Evolutionary conservation across 306 rosid species (phyloP), one percentile per base, ranked within the genome.

Genomic region (Delonix regia): DNA sequence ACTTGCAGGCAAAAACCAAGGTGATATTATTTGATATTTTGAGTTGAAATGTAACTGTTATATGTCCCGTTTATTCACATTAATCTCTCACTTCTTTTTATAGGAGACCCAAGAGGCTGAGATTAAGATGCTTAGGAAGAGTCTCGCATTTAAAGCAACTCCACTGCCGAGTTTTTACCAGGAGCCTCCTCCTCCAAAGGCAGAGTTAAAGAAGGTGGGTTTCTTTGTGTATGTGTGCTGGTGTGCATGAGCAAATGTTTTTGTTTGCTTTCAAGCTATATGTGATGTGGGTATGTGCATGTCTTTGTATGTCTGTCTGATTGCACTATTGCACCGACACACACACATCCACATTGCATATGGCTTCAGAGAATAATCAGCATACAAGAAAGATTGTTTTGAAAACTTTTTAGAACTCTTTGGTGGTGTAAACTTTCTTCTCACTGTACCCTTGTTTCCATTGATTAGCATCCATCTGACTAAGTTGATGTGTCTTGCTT

Each of bases 71-170:
- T 78, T 60, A 75, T 49, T 65, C 25, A 44, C 57, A 15, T 53
- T 44, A 42, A 33, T 56, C 24, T 9, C 18, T 5, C 18, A 57
- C 39, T 53, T 61, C 27, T 81, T 71, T 71, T 80, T 81, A 56
- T 81, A 95, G 99, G 99, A 95, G 86, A 87, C 79, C 52, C 99
- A 83, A 83, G 95, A 90, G 47, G 92, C 92, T 5, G 95, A 90
- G 84, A 81, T 90, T 61, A 90, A 72, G 81, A 86, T 71, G 92
- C 89, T 90, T 30, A 81, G 95, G 86, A 90, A 88, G 86, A 90
- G 86, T 73, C 86, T 90, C 74, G 72, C 83, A 48, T 90, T 90
- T 80, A 90, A 86, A 85, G 95, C 95, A 68, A 90, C 90, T 55
- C 95, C 95, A 53, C 83, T 90, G 89, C 95, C 95, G 9, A 90